Percentiles rank a stretch among this genome's conserved stretches.
phyloP scores from a whole-genome alignment of 345 rosid species.

The Camelina laxa region DNA sequence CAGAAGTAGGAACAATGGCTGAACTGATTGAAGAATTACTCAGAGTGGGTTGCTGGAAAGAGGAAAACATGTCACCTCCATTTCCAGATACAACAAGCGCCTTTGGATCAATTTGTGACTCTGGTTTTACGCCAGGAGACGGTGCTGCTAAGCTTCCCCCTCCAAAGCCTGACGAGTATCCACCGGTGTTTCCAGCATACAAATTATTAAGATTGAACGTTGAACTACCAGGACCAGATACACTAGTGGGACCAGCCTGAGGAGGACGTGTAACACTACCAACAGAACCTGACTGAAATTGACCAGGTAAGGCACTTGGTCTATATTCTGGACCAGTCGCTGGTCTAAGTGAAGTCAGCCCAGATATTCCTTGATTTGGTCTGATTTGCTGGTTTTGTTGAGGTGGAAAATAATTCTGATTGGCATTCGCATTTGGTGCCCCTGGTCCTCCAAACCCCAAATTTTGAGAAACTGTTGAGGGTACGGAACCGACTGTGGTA shows the following conservation, averaged over 20 bases:
- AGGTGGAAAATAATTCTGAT: conserved; percentile 59
- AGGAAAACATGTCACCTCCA: conserved; percentile 68
- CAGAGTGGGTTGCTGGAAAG: conserved; percentile 50
- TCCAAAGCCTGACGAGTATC: conserved; percentile 53
- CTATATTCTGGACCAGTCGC: conserved; percentile 55
- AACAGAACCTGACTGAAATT: conserved; percentile 49
- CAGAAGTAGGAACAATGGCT: conserved; percentile 56
- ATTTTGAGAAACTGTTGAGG: conserved; percentile 52
- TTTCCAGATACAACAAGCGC: conserved; percentile 65
- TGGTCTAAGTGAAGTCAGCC: conserved; percentile 55
- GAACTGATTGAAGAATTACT: conserved; percentile 56
- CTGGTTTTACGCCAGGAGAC: conserved; percentile 50
- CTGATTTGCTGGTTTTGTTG: conserved; percentile 56
- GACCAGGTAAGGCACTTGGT: conserved; percentile 55
- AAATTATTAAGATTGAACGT: conserved; percentile 55
- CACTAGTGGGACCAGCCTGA: conserved; percentile 49
- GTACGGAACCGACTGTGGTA: conserved; percentile 45
- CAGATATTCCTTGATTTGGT: conserved; percentile 59
- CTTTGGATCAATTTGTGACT: conserved; percentile 55
- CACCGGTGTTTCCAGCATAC: conserved; percentile 59
- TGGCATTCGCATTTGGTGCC: conserved; percentile 53
- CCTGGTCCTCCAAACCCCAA: conserved; percentile 69
- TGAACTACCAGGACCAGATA: conserved; percentile 50
- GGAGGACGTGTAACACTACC: conserved; percentile 50
- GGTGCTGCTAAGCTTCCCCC: conserved; percentile 50